Base-by-base conservation (phyloP, 345 rosid species). In the Heritiera fomes region DNA sequence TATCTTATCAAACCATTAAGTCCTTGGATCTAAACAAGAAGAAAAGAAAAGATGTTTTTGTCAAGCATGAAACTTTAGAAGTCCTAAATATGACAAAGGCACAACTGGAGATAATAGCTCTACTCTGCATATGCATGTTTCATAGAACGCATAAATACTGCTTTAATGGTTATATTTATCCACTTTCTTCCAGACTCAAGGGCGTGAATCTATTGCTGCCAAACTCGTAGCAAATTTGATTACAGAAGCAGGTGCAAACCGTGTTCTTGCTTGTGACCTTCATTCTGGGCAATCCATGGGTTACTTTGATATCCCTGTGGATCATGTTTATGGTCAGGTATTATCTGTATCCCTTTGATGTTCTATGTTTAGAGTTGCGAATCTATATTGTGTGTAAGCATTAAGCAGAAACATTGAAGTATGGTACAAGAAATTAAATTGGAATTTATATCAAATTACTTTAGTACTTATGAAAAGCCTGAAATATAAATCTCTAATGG, bases 281-380 rank as follows among this genome's bases (percentile, higher is more conserved):
- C 99, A 95, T 80, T 95, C 99, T 9, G 98, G 99, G 70, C 98
- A 93, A 90, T 95, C 99, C 76, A 95, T 95, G 93, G 99, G 98
- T 10, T 95, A 95, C 85, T 95, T 95, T 84, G 99, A 95, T 83
- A 95, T 95, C 77, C 97, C 99, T 8, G 96, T 93, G 50, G 99
- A 95, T 86, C 98, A 95, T 83, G 94, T 93, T 8, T 93, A 95
- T 83, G 98, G 98, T 82, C 98, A 90, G 96, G 97, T 93, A 28
- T 34, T 61, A 4, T 50, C 56, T 62, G 40, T 52, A 34, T 71
- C 45, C 18, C 40, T 46, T 32, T 38, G 30, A 49, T 58, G 47
- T 73, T 76, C 32, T 73, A 34, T 23, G 28, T 45, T 59, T 73
- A 55, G 63, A 17, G 53, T 11, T 18, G 38, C 38, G 10, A 68